These are phyloP conservation scores for Parachaetomium inaequale DNA, from an alignment of 495 filamentous ascomycete genomes.

Conservation along the genomic window DNA sequence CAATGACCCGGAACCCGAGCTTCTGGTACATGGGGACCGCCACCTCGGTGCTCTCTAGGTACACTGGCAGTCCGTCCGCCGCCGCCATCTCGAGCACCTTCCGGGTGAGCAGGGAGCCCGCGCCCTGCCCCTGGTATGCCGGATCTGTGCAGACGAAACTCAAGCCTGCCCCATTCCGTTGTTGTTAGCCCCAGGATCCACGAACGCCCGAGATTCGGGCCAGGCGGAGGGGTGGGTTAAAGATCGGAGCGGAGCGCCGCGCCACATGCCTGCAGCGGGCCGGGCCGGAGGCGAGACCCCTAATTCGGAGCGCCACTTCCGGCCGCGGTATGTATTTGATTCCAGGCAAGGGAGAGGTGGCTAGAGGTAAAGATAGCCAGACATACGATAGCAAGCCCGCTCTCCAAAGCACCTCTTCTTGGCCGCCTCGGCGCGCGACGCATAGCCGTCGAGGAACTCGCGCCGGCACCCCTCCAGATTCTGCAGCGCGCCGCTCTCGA, in stretches of 20 bases:
- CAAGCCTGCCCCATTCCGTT: constrained; percentile 28
- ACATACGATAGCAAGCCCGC: constrained; percentile 28
- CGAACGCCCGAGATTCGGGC: background rate
- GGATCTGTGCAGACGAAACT: constrained; percentile 43
- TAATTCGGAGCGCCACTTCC: background rate
- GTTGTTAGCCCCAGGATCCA: background rate
- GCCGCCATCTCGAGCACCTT: constrained; percentile 37
- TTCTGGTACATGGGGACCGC: constrained; percentile 42
- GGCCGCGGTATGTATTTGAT: background rate
- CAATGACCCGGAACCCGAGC: constrained; percentile 37
- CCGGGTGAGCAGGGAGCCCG: constrained; percentile 36
- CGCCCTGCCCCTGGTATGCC: constrained; percentile 41
- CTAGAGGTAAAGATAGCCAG: constrained; percentile 3
- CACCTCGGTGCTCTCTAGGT: constrained; percentile 43
- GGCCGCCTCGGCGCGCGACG: constrained; percentile 30
- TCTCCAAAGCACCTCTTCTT: constrained; percentile 30
- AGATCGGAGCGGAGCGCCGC: background rate
- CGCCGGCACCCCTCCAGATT: constrained; percentile 18
- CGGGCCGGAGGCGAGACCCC: background rate
- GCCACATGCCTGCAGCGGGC: constrained; percentile 11
- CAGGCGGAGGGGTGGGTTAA: background rate
- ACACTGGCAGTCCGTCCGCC: constrained; percentile 36
- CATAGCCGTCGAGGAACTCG: constrained; percentile 37
- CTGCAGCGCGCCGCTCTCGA: constrained; percentile 22
- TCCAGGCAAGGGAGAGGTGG: background rate